These are phyloP conservation scores for Setaria italica DNA, from an alignment of 202 grass and related monocot genomes.

Conservation along the genomic window DNA sequence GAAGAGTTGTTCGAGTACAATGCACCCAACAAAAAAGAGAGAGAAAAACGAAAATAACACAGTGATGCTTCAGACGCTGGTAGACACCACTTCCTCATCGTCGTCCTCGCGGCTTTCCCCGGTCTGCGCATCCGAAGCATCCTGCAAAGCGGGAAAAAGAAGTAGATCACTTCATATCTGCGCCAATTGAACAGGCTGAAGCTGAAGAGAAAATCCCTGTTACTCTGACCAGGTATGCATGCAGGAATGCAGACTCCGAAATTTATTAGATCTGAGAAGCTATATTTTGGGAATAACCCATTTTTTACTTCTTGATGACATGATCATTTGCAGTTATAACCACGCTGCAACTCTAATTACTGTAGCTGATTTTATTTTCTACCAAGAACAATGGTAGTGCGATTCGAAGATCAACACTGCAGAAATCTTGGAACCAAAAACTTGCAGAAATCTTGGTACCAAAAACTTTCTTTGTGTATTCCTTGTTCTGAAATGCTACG, in stretches of 20 bases:
- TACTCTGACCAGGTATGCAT: neutral
- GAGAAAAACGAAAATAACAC: neutral
- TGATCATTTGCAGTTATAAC: neutral
- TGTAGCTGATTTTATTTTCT: neutral
- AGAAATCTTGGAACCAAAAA: too few species aligned
- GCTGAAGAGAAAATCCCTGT: neutral
- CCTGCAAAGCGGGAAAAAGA: constrained; percentile 20
- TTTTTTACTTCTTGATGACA: neutral
- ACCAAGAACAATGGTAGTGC: neutral
- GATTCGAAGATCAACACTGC: neutral
- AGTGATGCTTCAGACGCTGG: constrained; percentile 18
- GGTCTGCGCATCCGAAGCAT: neutral
- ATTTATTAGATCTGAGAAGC: neutral
- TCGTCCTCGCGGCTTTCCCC: constrained; percentile 5
- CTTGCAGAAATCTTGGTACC: too few species aligned
- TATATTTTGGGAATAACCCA: neutral
- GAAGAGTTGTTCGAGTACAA: too few species aligned
- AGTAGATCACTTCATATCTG: neutral
- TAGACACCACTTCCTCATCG: constrained; percentile 27
- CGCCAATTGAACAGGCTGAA: neutral
- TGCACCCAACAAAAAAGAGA: too few species aligned
- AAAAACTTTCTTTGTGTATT: neutral
- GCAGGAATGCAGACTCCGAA: neutral
- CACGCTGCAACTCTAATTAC: neutral
- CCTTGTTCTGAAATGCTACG: neutral